These are phyloP conservation scores for Mycena capillaripes DNA, from an alignment of 768 basidiomycete species.

Conservation along the genomic window DNA sequence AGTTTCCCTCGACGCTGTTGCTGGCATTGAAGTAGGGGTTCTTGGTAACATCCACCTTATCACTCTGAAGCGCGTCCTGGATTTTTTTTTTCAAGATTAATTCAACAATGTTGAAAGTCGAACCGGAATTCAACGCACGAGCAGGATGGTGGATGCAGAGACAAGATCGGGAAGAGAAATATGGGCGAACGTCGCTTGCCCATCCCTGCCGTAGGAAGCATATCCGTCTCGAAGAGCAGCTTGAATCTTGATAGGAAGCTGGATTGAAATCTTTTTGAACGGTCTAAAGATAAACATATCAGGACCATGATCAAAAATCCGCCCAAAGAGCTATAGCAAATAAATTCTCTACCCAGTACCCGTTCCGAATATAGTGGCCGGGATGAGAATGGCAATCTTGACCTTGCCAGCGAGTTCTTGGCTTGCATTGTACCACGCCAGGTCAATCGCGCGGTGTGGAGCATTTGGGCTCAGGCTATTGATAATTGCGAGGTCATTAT, in stretches of 20 bases:
- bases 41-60: slow-evolving; percentile 4
- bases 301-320: not conserved
- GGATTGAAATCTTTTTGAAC: slow-evolving; percentile 11
- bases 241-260: slow-evolving; percentile 8
- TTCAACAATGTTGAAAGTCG: no score
- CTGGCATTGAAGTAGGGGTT: slow-evolving; percentile 20
- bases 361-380: not conserved
- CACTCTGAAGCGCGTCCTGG: slow-evolving; percentile 10
- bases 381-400: slow-evolving; percentile 8
- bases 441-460: not conserved
- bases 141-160: slow-evolving; percentile 1
- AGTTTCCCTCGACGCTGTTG: slow-evolving; percentile 1
- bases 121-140: not conserved
- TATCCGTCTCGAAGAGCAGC: slow-evolving; percentile 2
- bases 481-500: not conserved
- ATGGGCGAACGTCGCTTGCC: slow-evolving; percentile 1
- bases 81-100: not conserved
- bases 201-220: slow-evolving; percentile 1
- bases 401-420: slow-evolving; percentile 12
- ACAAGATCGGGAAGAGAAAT: slow-evolving; percentile 2
- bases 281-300: not conserved
- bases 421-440: slow-evolving; percentile 7
- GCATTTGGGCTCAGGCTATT: slow-evolving; percentile 7
- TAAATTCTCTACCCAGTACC: not conserved
- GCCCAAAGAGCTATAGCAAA: no score